Percentiles rank a stretch among this genome's conserved stretches.
These are phyloP conservation scores for Cyberlindnera misumaiensis DNA, from an alignment of 805 yeast species.

Conservation along the genomic window DNA sequence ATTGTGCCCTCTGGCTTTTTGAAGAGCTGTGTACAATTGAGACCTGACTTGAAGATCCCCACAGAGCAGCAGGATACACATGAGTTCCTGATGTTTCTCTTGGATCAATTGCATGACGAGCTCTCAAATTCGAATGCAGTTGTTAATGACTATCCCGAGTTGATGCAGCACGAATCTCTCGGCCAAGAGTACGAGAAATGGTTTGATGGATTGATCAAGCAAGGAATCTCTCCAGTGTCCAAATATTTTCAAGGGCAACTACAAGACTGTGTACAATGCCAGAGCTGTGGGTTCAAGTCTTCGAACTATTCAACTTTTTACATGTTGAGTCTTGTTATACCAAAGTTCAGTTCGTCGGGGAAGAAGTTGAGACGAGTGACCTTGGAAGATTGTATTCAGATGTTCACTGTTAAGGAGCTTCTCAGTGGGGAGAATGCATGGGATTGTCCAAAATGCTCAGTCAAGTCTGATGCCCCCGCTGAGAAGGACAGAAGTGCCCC, in stretches of 20 bases:
- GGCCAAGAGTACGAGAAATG: slow-evolving; percentile 53
- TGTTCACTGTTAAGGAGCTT: slow-evolving; percentile 59
- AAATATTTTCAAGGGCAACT: slow-evolving; percentile 68
- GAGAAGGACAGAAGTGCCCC: slow-evolving; percentile 14
- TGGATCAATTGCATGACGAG: slow-evolving; percentile 68
- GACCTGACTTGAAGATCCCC: slow-evolving; percentile 66
- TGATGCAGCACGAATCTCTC: slow-evolving; percentile 29
- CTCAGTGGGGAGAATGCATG: slow-evolving; percentile 72
- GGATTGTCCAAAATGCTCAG: slow-evolving; percentile 69
- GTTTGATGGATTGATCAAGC: slow-evolving; percentile 47
- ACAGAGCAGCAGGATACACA: slow-evolving; percentile 78
- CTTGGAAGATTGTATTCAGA: slow-evolving; percentile 55
- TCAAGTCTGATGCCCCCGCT: slow-evolving; percentile 9
- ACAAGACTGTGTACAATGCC: slow-evolving; percentile 57
- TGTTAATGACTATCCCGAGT: slow-evolving; percentile 31
- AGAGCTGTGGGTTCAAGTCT: slow-evolving; percentile 55
- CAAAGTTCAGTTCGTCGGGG: slow-evolving; percentile 25
- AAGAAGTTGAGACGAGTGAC: slow-evolving; percentile 32
- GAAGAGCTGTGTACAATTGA: slow-evolving; percentile 40
- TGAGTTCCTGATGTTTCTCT: slow-evolving; percentile 59
- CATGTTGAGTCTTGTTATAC: slow-evolving; percentile 57
- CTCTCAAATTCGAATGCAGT: slow-evolving; percentile 35
- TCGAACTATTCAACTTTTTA: slow-evolving; percentile 56
- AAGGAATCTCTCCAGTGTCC: slow-evolving; percentile 63
- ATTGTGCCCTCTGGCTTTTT: slow-evolving; percentile 63